A percentile compares a stretch with the other conserved stretches of the same genome.
Evolutionary conservation across 2,329 filamentous ascomycete genomes (phyloP).

Genomic region (Penicillium sp.): DNA sequence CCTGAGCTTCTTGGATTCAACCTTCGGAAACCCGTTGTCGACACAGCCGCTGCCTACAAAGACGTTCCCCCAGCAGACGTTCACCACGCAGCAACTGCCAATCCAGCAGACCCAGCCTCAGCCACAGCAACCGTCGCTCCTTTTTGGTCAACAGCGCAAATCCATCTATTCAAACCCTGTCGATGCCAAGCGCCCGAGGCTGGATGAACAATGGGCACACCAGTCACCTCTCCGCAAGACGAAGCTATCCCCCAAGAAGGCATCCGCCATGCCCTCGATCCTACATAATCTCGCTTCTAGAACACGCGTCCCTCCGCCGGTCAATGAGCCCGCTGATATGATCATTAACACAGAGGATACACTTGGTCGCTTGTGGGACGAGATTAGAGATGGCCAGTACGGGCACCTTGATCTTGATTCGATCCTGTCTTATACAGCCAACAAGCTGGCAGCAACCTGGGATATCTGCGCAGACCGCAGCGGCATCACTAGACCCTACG

Average conservation of each 20-base stretch:
- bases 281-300: slow-evolving; percentile 67
- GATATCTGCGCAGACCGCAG: slow-evolving; percentile 40
- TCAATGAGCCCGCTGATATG: slow-evolving; percentile 70
- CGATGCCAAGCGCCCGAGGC: slow-evolving; percentile 44
- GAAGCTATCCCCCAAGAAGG: slow-evolving; percentile 46
- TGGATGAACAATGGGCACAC: slow-evolving; percentile 41
- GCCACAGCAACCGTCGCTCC: neutral
- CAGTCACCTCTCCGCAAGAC: slow-evolving; percentile 35
- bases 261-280: slow-evolving; percentile 68
- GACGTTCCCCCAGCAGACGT: neutral
- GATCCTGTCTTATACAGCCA: slow-evolving; percentile 36
- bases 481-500: slow-evolving; percentile 32
- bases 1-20: slow-evolving; percentile 35
- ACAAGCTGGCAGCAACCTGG: slow-evolving; percentile 39
- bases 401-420: slow-evolving; percentile 32
- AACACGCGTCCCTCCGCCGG: slow-evolving; percentile 54
- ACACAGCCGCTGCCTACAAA: slow-evolving; percentile 10
- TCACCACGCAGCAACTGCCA: slow-evolving; percentile 12
- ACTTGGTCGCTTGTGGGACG: slow-evolving; percentile 63
- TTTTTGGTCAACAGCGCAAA: slow-evolving; percentile 27
- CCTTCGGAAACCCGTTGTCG: slow-evolving; percentile 27
- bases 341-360: slow-evolving; percentile 75
- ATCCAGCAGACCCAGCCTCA: neutral
- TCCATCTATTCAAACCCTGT: slow-evolving; percentile 45
- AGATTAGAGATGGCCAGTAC: slow-evolving; percentile 34